These are phyloP conservation scores for Psidium friedrichsthalianum DNA, from an alignment of 345 rosid genomes.

Conservation along the genomic window DNA sequence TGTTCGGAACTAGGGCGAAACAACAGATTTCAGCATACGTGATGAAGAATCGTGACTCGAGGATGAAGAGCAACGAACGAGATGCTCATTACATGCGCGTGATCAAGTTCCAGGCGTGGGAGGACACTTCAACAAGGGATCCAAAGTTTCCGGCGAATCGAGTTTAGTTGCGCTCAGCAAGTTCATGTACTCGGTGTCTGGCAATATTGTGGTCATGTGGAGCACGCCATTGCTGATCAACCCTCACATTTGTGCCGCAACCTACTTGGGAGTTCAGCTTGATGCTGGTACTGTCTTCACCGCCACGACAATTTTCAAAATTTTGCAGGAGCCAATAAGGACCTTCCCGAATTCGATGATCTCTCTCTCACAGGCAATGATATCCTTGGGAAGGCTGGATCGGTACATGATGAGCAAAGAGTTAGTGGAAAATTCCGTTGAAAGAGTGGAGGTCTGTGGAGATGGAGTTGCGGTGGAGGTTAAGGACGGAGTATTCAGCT, in stretches of 20 bases:
- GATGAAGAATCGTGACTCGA: slow-evolving; percentile 71
- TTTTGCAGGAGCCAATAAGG: slow-evolving; percentile 90
- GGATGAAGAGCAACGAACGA: slow-evolving; percentile 95
- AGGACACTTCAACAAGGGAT: slow-evolving; percentile 84
- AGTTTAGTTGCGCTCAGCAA: slow-evolving; percentile 74
- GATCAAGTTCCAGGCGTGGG: slow-evolving; percentile 97
- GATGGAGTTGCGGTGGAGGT: slow-evolving; percentile 54
- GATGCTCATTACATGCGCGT: slow-evolving; percentile 88
- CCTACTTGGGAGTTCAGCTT: slow-evolving; percentile 52
- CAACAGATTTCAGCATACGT: slow-evolving; percentile 49
- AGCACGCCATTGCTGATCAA: slow-evolving; percentile 67
- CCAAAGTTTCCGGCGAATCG: slow-evolving; percentile 51
- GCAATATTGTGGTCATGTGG: slow-evolving; percentile 69
- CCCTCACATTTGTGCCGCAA: slow-evolving; percentile 67
- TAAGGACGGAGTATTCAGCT: slow-evolving; percentile 54
- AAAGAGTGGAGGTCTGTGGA: slow-evolving; percentile 42
- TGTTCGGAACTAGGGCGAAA: slow-evolving; percentile 49
- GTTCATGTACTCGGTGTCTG: slow-evolving; percentile 64
- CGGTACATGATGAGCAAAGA: slow-evolving; percentile 73
- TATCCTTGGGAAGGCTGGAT: slow-evolving; percentile 75
- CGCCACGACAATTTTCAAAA: slow-evolving; percentile 71
- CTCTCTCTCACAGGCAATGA: slow-evolving; percentile 85
- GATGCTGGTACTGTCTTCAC: slow-evolving; percentile 91
- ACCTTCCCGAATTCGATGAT: slow-evolving; percentile 88
- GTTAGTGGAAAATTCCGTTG: slow-evolving; percentile 44